phyloP scores from a whole-genome alignment of 2,329 filamentous ascomycete species.

The Blastomyces emzantsi region DNA sequence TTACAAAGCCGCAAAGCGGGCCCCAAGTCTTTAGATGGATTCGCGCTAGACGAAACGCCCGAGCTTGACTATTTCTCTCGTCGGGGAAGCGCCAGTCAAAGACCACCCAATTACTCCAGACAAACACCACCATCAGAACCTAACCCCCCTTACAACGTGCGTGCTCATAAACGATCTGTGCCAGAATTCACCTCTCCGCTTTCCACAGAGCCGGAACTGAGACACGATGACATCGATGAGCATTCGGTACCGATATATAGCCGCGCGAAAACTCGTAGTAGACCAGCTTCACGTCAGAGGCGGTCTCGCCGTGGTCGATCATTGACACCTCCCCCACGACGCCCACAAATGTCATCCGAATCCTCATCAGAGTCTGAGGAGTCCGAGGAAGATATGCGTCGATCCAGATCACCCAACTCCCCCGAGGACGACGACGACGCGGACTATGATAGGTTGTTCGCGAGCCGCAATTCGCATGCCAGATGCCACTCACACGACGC shows the following conservation, averaged over 20 bases:
- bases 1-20: conserved; percentile 25
- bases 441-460: conserved; percentile 19
- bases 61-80: conserved; percentile 8
- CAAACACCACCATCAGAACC: conserved; percentile 16
- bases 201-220: conserved; percentile 19
- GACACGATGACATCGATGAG: conserved; percentile 1
- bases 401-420: not conserved
- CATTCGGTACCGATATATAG: not conserved
- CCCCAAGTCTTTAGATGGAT: conserved; percentile 16
- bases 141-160: conserved; percentile 13
- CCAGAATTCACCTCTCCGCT: conserved; percentile 17
- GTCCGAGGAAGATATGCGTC: not conserved
- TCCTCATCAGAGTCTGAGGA: not conserved
- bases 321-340: conserved; percentile 1
- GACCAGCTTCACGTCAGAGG: not conserved
- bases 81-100: not conserved
- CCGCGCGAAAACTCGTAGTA: not conserved
- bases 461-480: conserved; percentile 19
- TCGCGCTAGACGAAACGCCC: not conserved
- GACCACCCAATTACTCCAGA: not conserved
- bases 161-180: conserved; percentile 5
- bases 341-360: not conserved
- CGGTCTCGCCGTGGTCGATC: not conserved
- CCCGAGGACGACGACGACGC: not conserved
- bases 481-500: conserved; percentile 32